Percentiles rank a stretch among this genome's conserved stretches.
Conservation (phyloP, 225 moss, liverwort and hornwort genomes). For the Sphagnum tenellum region DNA sequence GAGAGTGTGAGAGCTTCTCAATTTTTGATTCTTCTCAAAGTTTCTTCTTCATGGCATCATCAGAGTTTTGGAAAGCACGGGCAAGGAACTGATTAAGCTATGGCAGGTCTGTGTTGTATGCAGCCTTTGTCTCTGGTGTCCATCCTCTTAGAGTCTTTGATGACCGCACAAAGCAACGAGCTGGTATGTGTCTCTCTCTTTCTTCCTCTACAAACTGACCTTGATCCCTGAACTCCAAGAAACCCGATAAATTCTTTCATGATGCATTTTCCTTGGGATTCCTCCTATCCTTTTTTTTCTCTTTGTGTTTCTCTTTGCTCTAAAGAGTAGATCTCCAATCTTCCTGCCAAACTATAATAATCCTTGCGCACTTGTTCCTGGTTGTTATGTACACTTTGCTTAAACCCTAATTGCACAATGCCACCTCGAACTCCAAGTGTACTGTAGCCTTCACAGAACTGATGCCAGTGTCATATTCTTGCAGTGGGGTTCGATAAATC, state of each 20-base stretch:
- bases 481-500: conserved; percentile 44
- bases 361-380: too few relatives aligned
- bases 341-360: background rate
- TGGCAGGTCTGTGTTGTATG: conserved; percentile 34
- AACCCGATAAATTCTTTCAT: too few relatives aligned
- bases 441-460: too few relatives aligned
- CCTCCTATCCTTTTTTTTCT: too few relatives aligned
- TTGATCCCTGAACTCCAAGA: too few relatives aligned
- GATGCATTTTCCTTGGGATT: too few relatives aligned
- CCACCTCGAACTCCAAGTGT: too few relatives aligned
- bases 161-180: conserved; percentile 37
- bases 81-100: conserved; percentile 1
- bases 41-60: background rate
- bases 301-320: background rate
- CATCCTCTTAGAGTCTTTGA: conserved; percentile 53
- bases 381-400: too few relatives aligned
- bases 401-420: too few relatives aligned
- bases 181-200: conserved; percentile 3
- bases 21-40: background rate
- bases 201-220: too few relatives aligned
- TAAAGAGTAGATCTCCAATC: background rate
- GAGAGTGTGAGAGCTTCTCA: background rate
- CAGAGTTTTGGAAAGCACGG: background rate
- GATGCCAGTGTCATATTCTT: background rate
- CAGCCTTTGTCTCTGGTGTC: conserved; percentile 44